Evolutionary conservation across 257 asterid genomes (phyloP).

Genomic region (Gynochthodes officinalis): DNA sequence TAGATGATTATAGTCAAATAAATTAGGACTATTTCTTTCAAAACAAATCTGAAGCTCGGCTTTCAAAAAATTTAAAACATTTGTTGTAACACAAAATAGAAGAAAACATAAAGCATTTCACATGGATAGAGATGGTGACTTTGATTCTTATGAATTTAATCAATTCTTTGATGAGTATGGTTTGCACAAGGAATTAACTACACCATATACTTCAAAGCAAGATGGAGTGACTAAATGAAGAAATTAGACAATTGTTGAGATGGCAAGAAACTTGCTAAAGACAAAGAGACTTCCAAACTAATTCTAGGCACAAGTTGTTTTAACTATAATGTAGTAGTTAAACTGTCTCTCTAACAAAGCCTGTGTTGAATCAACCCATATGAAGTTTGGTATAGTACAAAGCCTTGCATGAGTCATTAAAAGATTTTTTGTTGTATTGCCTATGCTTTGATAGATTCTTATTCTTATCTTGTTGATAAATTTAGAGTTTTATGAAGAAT

Average conservation of each 20-base stretch:
- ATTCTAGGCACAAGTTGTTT: not conserved
- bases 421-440: not conserved
- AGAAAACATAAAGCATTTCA: no score
- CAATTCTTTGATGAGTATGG: slow-evolving; percentile 6
- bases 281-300: not conserved
- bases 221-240: not conserved
- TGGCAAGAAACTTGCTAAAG: not conserved
- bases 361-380: not conserved
- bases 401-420: not conserved
- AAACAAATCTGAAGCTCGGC: slow-evolving; percentile 4
- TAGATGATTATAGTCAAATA: slow-evolving; percentile 7
- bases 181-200: not conserved
- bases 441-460: not conserved
- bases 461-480: no score
- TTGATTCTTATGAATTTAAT: not conserved
- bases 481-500: no score
- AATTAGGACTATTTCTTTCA: slow-evolving; percentile 11
- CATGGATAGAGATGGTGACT: not conserved
- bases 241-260: slow-evolving; percentile 6
- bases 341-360: not conserved
- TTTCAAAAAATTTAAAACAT: no score
- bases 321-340: not conserved
- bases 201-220: slow-evolving; percentile 4
- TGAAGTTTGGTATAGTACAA: not conserved
- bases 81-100: no score